phyloP scores from a whole-genome alignment of 164 flowering plant species.

The Magnolia changhungtana region DNA sequence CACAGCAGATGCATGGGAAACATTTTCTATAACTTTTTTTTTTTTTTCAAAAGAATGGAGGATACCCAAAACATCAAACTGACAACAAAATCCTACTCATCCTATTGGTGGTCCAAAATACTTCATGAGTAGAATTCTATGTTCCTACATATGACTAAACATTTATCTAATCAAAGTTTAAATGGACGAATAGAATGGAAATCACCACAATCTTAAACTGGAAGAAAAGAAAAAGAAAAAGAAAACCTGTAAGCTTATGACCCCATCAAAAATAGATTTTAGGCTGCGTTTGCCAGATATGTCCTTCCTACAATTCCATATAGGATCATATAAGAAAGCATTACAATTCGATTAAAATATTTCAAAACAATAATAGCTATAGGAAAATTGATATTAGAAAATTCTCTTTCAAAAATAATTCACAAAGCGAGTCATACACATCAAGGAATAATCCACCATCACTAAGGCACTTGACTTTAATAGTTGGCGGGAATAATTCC shows the following conservation, averaged over 20 bases:
- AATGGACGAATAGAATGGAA: not conserved
- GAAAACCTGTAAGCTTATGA: conserved; percentile 67
- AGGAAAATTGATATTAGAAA: not conserved
- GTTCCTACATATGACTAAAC: not conserved
- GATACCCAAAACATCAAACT: too few relatives aligned
- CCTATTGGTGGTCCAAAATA: too few relatives aligned
- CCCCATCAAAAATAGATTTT: conserved; percentile 59
- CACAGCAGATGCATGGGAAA: too few relatives aligned
- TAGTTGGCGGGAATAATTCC: conserved; percentile 45
- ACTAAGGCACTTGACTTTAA: conserved; percentile 86
- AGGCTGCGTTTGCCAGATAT: conserved; percentile 69
- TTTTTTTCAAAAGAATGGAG: too few relatives aligned
- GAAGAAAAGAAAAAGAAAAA: too few relatives aligned
- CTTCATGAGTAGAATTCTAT: too few relatives aligned
- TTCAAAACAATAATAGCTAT: too few relatives aligned
- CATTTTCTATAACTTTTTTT: too few relatives aligned
- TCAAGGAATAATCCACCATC: conserved; percentile 94
- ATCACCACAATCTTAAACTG: not conserved
- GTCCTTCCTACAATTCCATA: conserved; percentile 41
- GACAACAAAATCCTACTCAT: too few relatives aligned
- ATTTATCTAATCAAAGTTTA: not conserved
- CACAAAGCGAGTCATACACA: conserved; percentile 41
- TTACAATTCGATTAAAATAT: not conserved
- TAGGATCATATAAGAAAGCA: not conserved
- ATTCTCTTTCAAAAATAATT: not conserved